phyloP scores from a whole-genome alignment of 768 basidiomycete genomes.

The Rhizopogon sp. region DNA sequence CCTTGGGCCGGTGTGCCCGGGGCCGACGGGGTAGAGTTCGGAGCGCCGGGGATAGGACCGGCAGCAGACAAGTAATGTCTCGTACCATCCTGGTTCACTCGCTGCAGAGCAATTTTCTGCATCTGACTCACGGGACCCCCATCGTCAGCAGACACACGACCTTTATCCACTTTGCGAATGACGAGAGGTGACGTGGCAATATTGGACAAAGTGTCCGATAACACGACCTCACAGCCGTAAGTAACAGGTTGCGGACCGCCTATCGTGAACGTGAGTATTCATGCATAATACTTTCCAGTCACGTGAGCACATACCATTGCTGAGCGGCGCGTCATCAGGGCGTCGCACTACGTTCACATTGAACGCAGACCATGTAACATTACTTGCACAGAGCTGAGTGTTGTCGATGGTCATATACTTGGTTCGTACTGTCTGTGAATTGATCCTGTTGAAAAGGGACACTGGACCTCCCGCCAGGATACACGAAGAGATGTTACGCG shows the following conservation, averaged over 20 bases:
- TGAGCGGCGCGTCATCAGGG: slow-evolving; percentile 56
- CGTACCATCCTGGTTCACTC: slow-evolving; percentile 76
- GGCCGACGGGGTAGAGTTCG: slow-evolving; percentile 62
- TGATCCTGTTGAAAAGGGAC: slow-evolving; percentile 93
- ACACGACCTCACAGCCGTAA: slow-evolving; percentile 84
- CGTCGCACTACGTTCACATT: slow-evolving; percentile 85
- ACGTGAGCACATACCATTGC: slow-evolving; percentile 61
- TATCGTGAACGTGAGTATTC: slow-evolving; percentile 37
- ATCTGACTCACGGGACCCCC: slow-evolving; percentile 93
- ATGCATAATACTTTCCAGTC: slow-evolving; percentile 34
- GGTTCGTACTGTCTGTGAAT: slow-evolving; percentile 93
- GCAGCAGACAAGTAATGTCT: slow-evolving; percentile 88
- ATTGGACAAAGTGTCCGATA: slow-evolving; percentile 82
- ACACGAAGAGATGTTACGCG: slow-evolving; percentile 86
- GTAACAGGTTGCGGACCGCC: slow-evolving; percentile 81
- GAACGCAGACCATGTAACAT: slow-evolving; percentile 90
- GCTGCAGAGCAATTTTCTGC: slow-evolving; percentile 91
- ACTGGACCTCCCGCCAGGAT: slow-evolving; percentile 87
- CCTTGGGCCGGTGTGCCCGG: slow-evolving; percentile 73
- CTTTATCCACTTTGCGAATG: slow-evolving; percentile 92
- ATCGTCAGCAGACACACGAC: slow-evolving; percentile 79
- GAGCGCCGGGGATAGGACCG: slow-evolving; percentile 76
- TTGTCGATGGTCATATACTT: slow-evolving; percentile 96
- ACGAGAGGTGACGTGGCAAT: slow-evolving; percentile 81
- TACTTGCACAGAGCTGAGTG: slow-evolving; percentile 81